Evolutionary conservation across 768 basidiomycete genomes (phyloP), one percentile per base, ranked within the genome.

Genomic region (Scleroderma citrinum): DNA sequence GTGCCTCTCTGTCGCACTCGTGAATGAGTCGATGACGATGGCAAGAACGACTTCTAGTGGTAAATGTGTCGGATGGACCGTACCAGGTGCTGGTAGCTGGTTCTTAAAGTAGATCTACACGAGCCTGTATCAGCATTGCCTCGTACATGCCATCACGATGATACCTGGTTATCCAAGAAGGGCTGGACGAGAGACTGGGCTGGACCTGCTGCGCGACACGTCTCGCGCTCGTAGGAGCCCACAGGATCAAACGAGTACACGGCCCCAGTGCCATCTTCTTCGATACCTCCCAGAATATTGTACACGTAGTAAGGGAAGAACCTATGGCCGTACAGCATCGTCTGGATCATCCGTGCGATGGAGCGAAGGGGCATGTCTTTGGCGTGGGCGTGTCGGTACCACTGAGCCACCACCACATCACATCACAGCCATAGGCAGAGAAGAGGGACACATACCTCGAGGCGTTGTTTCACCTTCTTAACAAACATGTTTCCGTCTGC

Each of bases 221-320:
- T 81, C 71, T 96, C 93, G 52, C 96, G 87, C 70, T 98, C 94
- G 68, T 99, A 99, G 42, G 90, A 93, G 23, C 96, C 96, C 29
- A 98, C 92, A 34, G 96, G 96, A 70, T 99, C 96, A 68, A 96
- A 99, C n/a, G 95, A 97, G 76, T 99, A 99, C 26, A 99, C 94
- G 10, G 95, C 92, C 46, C 96, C 96, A 32, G 90, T 82, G 11
- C 94, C 93, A 64, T 96, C 93, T 63, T 93, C 93, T 67, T 97
- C 93, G 54, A 96, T 91, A 38, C 93, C 93, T 45, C 92, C 91
- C 30, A 97, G 82, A 63, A 97, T 92, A 69, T 94, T 94, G 76
- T 91, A 94, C 29, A 95, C 87, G 69, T 95, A 99, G 77, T 88
- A 98, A 1, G 96, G 96, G 82, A 99, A 99, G 76, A 96, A 95